These are phyloP conservation scores for Colletotrichum trifolii DNA, from an alignment of 2,329 filamentous ascomycete genomes.

Conservation along the genomic window DNA sequence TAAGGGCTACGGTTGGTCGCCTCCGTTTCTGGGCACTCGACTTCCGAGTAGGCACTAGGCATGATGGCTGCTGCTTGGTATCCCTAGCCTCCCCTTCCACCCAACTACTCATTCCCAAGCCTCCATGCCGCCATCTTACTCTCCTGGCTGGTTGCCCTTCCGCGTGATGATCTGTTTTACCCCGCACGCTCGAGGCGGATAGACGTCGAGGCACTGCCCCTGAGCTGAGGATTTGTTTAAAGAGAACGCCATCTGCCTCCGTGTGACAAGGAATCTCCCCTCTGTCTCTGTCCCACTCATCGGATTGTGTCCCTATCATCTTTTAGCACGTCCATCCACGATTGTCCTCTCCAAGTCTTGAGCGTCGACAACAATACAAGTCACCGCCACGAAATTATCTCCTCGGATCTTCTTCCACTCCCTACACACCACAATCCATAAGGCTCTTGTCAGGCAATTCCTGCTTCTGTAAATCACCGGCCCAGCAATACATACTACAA, in stretches of 20 bases:
- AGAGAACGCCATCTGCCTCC: constrained; percentile 26
- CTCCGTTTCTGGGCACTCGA: no score
- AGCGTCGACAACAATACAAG: no score
- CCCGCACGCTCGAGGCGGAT: constrained; percentile 34
- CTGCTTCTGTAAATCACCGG: no score
- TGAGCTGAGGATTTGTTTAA: constrained; percentile 30
- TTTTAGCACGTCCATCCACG: neutral
- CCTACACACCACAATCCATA: no score
- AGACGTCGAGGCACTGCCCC: constrained; percentile 31
- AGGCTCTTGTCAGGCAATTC: no score
- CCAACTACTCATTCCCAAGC: neutral
- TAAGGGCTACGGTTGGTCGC: no score
- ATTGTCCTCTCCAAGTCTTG: no score
- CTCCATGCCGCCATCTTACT: neutral
- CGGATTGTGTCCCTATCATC: neutral
- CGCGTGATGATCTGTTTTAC: constrained; percentile 38
- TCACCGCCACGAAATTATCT: no score
- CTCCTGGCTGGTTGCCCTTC: constrained; percentile 26
- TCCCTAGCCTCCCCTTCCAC: constrained; percentile 11
- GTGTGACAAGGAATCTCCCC: neutral
- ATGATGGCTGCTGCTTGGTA: constrained; percentile 1
- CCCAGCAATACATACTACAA: no score
- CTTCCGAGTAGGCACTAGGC: no score
- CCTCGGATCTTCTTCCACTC: no score
- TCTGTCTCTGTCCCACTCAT: neutral